phyloP scores from a whole-genome alignment of 495 filamentous ascomycete genomes.

The Acidiella bohemica region DNA sequence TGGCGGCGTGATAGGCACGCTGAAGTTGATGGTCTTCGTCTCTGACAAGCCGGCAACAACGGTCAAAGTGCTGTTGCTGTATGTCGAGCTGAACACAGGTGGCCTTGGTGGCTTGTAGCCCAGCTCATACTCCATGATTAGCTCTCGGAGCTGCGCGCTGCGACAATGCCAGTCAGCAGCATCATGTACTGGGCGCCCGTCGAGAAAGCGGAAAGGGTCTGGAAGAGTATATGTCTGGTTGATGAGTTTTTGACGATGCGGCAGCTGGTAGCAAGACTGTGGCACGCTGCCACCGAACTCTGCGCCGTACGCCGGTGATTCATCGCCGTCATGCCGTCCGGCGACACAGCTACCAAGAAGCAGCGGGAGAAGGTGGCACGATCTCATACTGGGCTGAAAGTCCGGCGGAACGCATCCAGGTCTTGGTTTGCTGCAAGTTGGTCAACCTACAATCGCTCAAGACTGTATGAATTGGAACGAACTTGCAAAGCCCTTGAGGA shows the following conservation, averaged over 20 bases:
- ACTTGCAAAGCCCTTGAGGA: too few species aligned
- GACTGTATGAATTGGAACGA: too few species aligned
- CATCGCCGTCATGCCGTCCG: too few species aligned
- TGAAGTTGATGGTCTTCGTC: conserved; percentile 15
- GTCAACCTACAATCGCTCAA: too few species aligned
- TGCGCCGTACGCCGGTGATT: too few species aligned
- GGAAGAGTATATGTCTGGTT: conserved; percentile 17
- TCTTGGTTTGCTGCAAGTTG: too few species aligned
- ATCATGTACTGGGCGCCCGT: conserved; percentile 6
- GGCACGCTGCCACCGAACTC: conserved; percentile 4
- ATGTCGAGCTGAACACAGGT: conserved; percentile 23
- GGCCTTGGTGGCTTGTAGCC: conserved; percentile 20
- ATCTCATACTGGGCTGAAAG: too few species aligned
- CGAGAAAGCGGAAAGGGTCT: conserved; percentile 18
- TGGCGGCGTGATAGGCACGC: conserved; percentile 18
- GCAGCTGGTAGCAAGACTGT: background rate
- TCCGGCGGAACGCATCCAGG: too few species aligned
- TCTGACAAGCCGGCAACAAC: conserved; percentile 30
- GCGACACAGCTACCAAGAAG: too few species aligned
- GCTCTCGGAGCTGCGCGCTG: conserved; percentile 9
- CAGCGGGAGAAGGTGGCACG: too few species aligned
- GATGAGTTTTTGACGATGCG: conserved; percentile 5
- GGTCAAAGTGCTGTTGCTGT: conserved; percentile 23
- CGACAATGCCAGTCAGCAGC: conserved; percentile 19
- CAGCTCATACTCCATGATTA: conserved; percentile 17